A percentile compares a stretch with the other conserved stretches of the same genome.
phyloP scores from a whole-genome alignment of 2,329 filamentous ascomycete species.

The Sclerotinia minor region DNA sequence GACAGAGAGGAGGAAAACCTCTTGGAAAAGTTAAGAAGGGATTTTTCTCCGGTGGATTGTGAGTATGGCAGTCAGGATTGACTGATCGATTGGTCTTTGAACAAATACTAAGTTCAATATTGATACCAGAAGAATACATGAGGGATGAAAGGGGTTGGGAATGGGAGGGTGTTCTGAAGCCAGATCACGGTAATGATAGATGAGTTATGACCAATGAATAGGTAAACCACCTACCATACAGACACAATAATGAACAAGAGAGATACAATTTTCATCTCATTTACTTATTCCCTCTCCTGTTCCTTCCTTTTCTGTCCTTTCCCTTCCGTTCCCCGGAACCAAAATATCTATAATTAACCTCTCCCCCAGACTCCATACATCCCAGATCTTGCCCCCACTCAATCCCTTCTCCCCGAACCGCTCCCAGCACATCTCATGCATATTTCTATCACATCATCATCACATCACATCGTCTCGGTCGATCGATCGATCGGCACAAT shows the following conservation, averaged over 20 bases:
- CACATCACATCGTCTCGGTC: too few relatives aligned
- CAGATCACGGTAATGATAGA: slow-evolving; percentile 13
- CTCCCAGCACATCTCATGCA: background rate
- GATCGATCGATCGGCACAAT: background rate
- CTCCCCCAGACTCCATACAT: too few relatives aligned
- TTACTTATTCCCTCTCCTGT: background rate
- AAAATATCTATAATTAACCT: background rate
- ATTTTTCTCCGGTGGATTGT: background rate
- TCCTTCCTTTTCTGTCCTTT: background rate
- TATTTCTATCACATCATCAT: background rate
- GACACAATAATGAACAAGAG: background rate
- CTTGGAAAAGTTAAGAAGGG: background rate
- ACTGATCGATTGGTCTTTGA: background rate
- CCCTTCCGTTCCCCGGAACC: background rate
- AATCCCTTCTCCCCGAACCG: background rate
- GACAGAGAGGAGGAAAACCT: slow-evolving; percentile 3
- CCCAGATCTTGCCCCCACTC: too few relatives aligned
- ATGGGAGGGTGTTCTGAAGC: background rate
- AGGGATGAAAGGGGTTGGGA: background rate
- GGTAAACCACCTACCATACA: background rate
- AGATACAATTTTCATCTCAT: background rate
- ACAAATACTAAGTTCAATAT: background rate
- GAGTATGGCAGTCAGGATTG: background rate
- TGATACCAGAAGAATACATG: background rate
- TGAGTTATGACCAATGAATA: slow-evolving; percentile 15